Conservation (phyloP, 345 rosid species). For the Conringia planisiliqua region DNA sequence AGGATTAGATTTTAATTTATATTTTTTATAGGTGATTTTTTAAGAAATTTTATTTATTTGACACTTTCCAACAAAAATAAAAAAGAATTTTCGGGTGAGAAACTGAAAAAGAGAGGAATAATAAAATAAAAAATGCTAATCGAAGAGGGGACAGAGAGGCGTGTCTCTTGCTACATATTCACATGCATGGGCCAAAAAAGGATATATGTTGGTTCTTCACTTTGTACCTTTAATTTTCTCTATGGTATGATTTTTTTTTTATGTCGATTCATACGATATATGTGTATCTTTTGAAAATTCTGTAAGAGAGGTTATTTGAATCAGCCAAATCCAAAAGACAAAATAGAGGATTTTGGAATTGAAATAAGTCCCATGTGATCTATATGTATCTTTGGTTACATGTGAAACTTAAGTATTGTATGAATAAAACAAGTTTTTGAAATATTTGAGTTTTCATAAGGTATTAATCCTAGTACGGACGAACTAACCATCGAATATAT, state of each 20-base stretch:
- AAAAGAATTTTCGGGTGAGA: constrained; percentile 8
- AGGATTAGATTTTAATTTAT: neutral
- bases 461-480: too few relatives aligned
- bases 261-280: too few relatives aligned
- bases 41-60: neutral
- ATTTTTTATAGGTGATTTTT: constrained; percentile 20
- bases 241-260: neutral
- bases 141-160: constrained; percentile 34
- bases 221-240: constrained; percentile 6
- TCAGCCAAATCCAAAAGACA: too few relatives aligned
- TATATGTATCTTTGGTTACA: too few relatives aligned
- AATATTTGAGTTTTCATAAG: too few relatives aligned
- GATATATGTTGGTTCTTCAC: constrained; percentile 28
- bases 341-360: too few relatives aligned
- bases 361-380: too few relatives aligned
- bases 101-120: constrained; percentile 5
- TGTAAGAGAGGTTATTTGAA: neutral
- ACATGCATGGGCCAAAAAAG: constrained; percentile 39
- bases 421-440: too few relatives aligned
- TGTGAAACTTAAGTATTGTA: too few relatives aligned
- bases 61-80: neutral
- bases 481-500: too few relatives aligned
- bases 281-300: neutral
- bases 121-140: neutral
- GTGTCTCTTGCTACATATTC: constrained; percentile 32